Conservation (phyloP, 2,329 filamentous ascomycete species). For the Cadophora sp. region DNA sequence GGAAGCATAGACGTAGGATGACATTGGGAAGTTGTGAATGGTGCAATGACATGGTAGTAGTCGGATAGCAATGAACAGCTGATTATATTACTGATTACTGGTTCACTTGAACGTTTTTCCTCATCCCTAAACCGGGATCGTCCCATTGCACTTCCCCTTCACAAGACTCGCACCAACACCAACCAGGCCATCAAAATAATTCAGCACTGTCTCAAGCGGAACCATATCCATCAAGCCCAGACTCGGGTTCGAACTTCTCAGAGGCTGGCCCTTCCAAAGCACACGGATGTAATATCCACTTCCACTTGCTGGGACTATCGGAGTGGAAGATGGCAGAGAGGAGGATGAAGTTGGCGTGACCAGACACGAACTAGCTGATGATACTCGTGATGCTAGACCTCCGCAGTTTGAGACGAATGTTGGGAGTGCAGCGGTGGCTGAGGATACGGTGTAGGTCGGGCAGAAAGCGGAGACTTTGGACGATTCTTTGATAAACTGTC, state of each 20-base stretch:
- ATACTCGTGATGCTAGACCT: conserved; percentile 32
- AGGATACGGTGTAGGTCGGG: conserved; percentile 34
- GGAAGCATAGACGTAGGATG: neutral
- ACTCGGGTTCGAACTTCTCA: conserved; percentile 71
- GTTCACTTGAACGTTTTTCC: neutral
- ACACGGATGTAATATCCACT: conserved; percentile 65
- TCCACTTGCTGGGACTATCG: conserved; percentile 19
- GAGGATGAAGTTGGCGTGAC: conserved; percentile 32
- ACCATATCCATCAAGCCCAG: conserved; percentile 77
- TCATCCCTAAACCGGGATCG: conserved; percentile 9
- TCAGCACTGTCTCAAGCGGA: conserved; percentile 66
- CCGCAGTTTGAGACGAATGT: conserved; percentile 42
- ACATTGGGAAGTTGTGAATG: neutral
- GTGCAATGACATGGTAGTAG: too few species aligned
- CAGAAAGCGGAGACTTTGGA: conserved; percentile 39
- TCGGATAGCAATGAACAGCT: neutral
- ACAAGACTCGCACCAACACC: conserved; percentile 58
- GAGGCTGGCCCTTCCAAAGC: conserved; percentile 71
- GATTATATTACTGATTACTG: conserved; percentile 9
- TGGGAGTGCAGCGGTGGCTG: conserved; percentile 26
- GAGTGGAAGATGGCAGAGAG: conserved; percentile 22
- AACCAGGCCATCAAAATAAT: conserved; percentile 75
- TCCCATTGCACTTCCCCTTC: conserved; percentile 45
- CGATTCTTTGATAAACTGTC: conserved; percentile 41
- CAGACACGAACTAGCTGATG: conserved; percentile 43